A percentile compares a stretch with the other conserved stretches of the same genome.
phyloP scores from a whole-genome alignment of 2,329 filamentous ascomycete genomes.

The Pseudogymnoascus sp. region DNA sequence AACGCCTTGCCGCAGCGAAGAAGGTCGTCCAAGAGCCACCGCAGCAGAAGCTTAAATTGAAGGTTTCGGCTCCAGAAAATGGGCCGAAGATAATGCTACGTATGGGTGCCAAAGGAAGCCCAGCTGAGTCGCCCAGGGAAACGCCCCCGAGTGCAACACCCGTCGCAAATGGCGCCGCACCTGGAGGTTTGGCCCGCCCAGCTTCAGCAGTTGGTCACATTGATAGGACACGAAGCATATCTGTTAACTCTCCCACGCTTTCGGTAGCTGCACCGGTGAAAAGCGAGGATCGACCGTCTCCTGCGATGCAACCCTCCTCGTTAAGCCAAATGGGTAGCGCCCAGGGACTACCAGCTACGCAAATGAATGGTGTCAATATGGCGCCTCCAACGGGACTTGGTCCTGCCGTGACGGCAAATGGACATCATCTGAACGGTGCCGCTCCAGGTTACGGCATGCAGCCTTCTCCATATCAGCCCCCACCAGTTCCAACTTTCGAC shows the following conservation, averaged over 20 bases:
- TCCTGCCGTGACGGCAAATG: constrained; percentile 19
- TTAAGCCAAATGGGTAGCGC: not conserved
- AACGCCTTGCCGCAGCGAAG: constrained; percentile 63
- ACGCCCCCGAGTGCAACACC: constrained; percentile 29
- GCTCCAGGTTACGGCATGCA: constrained; percentile 24
- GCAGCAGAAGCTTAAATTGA: constrained; percentile 73
- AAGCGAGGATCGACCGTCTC: constrained; percentile 28
- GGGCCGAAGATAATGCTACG: constrained; percentile 64
- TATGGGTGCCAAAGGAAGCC: constrained; percentile 51
- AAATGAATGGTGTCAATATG: constrained; percentile 21
- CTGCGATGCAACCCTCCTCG: constrained; percentile 17
- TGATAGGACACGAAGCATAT: constrained; percentile 26
- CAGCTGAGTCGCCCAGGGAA: constrained; percentile 39
- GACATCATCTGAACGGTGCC: constrained; percentile 21
- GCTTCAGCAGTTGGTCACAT: constrained; percentile 23
- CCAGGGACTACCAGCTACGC: not conserved
- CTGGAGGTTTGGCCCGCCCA: constrained; percentile 8
- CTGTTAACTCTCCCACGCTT: constrained; percentile 26
- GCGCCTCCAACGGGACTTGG: constrained; percentile 22
- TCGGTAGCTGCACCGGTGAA: constrained; percentile 31
- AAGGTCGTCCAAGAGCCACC: constrained; percentile 62
- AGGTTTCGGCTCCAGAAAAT: constrained; percentile 43
- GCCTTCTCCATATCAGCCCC: constrained; percentile 22
- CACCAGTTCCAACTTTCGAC: constrained; percentile 32
- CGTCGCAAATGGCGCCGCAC: not conserved